These are phyloP conservation scores for Nectriaceae sp. DNA, from an alignment of 2,329 filamentous ascomycete genomes.

Conservation along the genomic window DNA sequence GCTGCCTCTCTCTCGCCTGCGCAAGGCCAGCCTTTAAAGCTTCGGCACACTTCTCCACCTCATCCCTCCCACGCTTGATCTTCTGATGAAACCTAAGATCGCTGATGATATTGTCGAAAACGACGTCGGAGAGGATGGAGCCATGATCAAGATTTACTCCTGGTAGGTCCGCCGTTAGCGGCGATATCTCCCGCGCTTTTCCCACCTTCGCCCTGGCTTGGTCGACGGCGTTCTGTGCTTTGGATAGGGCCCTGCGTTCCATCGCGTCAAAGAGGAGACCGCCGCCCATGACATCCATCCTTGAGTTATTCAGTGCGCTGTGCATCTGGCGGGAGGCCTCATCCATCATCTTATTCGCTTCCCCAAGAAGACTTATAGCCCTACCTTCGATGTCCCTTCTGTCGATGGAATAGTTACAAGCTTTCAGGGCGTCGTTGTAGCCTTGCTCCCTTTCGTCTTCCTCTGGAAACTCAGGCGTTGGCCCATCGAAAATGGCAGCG, in stretches of 20 bases:
- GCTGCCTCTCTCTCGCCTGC: slow-evolving; percentile 33
- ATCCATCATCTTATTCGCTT: slow-evolving; percentile 37
- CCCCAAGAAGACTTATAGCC: slow-evolving; percentile 40
- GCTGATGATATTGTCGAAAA: slow-evolving; percentile 46
- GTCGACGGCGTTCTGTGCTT: slow-evolving; percentile 46
- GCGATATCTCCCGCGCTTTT: too few relatives aligned
- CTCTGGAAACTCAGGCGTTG: slow-evolving; percentile 53
- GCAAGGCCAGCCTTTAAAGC: slow-evolving; percentile 34
- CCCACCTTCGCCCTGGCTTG: too few relatives aligned
- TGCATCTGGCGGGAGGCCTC: slow-evolving; percentile 40
- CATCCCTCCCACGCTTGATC: slow-evolving; percentile 45
- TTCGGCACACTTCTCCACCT: slow-evolving; percentile 37
- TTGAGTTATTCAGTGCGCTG: too few relatives aligned
- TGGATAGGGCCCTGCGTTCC: slow-evolving; percentile 52
- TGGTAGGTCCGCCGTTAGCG: too few relatives aligned
- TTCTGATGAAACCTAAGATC: slow-evolving; percentile 55
- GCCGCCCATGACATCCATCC: too few relatives aligned
- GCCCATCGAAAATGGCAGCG: slow-evolving; percentile 51
- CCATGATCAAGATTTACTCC: too few relatives aligned
- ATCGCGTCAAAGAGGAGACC: slow-evolving; percentile 52
- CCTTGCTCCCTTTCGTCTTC: slow-evolving; percentile 50
- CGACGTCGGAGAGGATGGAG: slow-evolving; percentile 46
- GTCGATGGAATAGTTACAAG: slow-evolving; percentile 40
- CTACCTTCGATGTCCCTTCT: slow-evolving; percentile 42
- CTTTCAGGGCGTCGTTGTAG: slow-evolving; percentile 34